Conservation (phyloP, 805 yeast species). For the Wickerhamomyces bovis region DNA sequence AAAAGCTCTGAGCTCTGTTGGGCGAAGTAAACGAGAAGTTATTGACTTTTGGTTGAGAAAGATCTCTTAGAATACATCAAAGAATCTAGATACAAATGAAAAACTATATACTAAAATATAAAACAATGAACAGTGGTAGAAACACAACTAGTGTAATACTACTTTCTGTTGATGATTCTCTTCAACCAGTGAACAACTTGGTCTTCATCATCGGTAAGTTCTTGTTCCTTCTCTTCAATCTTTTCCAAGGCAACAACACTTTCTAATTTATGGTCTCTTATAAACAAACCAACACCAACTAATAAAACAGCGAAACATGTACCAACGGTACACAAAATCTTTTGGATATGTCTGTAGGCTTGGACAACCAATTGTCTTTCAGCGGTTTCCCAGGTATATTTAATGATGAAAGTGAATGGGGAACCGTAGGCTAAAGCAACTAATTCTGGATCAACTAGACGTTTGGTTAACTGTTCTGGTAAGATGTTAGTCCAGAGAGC, state of each 20-base stretch:
- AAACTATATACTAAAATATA: no score
- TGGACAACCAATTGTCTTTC: slow-evolving; percentile 47
- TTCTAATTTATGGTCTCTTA: slow-evolving; percentile 46
- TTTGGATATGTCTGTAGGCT: slow-evolving; percentile 52
- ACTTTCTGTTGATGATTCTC: neutral
- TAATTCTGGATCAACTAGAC: slow-evolving; percentile 11
- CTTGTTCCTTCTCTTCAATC: slow-evolving; percentile 7
- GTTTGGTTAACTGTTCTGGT: slow-evolving; percentile 13
- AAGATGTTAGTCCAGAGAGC: slow-evolving; percentile 59
- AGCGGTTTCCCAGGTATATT: slow-evolving; percentile 53
- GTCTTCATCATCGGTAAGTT: slow-evolving; percentile 1
- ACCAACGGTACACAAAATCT: slow-evolving; percentile 49
- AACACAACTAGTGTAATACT: neutral
- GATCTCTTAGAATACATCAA: no score
- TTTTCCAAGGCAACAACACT: slow-evolving; percentile 10
- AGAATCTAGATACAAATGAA: no score
- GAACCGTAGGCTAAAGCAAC: slow-evolving; percentile 39
- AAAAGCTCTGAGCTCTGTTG: no score
- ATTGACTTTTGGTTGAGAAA: no score
- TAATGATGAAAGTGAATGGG: slow-evolving; percentile 43
- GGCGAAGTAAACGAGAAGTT: no score
- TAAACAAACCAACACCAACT: slow-evolving; percentile 38
- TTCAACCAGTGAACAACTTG: neutral
- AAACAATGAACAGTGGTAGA: neutral
- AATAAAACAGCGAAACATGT: slow-evolving; percentile 48